Percentiles rank a stretch among this genome's conserved stretches.
These are phyloP conservation scores for Naematelia aurantialba DNA, from an alignment of 768 basidiomycete genomes.

Conservation along the genomic window DNA sequence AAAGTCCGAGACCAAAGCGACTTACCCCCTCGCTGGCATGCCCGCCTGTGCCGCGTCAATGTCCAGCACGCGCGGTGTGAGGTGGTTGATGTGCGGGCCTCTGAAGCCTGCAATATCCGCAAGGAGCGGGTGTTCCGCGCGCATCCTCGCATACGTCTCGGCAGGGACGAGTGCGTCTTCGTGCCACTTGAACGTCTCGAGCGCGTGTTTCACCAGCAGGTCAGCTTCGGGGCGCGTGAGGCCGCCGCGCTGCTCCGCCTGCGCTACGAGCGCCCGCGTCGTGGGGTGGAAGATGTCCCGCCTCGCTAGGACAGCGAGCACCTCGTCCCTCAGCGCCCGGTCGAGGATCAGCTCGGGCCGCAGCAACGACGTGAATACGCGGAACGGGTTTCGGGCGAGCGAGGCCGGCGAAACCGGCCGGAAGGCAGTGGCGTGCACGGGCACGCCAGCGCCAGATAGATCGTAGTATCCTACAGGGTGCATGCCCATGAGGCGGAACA, in stretches of 20 bases:
- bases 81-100: slow-evolving; percentile 45
- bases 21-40: slow-evolving; percentile 40
- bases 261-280: slow-evolving; percentile 16
- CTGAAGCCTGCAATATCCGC: slow-evolving; percentile 45
- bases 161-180: slow-evolving; percentile 24
- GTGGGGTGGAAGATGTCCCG: slow-evolving; percentile 37
- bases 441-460: slow-evolving; percentile 30
- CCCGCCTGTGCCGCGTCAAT: slow-evolving; percentile 42
- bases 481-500: slow-evolving; percentile 42
- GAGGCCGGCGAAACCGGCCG: slow-evolving; percentile 26
- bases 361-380: slow-evolving; percentile 43
- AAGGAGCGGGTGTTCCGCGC: slow-evolving; percentile 26
- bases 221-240: slow-evolving; percentile 16
- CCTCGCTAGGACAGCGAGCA: slow-evolving; percentile 17
- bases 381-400: slow-evolving; percentile 40
- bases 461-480: slow-evolving; percentile 46
- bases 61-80: slow-evolving; percentile 46
- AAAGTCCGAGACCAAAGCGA: not conserved
- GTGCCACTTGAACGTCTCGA: slow-evolving; percentile 46
- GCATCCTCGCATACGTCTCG: slow-evolving; percentile 30
- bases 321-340: slow-evolving; percentile 20
- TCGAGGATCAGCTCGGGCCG: slow-evolving; percentile 38
- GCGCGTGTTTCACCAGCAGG: slow-evolving; percentile 23
- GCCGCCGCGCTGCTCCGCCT: slow-evolving; percentile 34
- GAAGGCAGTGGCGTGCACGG: slow-evolving; percentile 47